A percentile compares a stretch with the other conserved stretches of the same genome.
Evolutionary conservation across 2,329 filamentous ascomycete species (phyloP).

Genomic region (Xylaria sp.): DNA sequence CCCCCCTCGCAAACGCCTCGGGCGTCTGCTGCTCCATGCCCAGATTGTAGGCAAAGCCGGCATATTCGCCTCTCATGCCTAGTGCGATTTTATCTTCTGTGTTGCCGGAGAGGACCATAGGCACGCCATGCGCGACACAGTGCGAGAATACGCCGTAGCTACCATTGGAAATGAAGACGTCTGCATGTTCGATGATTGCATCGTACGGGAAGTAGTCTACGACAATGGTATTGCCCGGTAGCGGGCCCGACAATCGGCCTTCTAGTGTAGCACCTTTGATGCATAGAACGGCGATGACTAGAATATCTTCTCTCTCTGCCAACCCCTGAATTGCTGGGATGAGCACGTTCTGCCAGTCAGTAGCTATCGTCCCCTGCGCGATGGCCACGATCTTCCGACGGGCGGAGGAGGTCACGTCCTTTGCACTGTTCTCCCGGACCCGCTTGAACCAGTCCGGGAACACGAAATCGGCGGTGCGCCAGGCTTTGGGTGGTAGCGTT

Average conservation of each 20-base stretch:
- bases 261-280: conserved; percentile 44
- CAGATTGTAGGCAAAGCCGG: conserved; percentile 59
- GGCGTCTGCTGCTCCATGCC: conserved; percentile 44
- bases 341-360: conserved; percentile 55
- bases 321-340: conserved; percentile 58
- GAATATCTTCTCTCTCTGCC: conserved; percentile 53
- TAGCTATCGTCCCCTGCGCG: conserved; percentile 58
- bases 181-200: conserved; percentile 48
- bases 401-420: conserved; percentile 38
- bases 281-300: conserved; percentile 52
- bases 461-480: conserved; percentile 44
- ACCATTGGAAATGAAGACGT: conserved; percentile 59
- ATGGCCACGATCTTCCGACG: conserved; percentile 57
- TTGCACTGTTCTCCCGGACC: conserved; percentile 55
- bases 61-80: conserved; percentile 54
- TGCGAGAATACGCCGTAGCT: conserved; percentile 61
- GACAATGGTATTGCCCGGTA: conserved; percentile 45
- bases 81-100: conserved; percentile 56
- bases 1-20: conserved; percentile 23
- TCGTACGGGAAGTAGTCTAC: conserved; percentile 52
- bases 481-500: conserved; percentile 50
- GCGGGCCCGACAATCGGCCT: conserved; percentile 34
- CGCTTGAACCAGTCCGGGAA: conserved; percentile 55
- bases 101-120: conserved; percentile 58
- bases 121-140: conserved; percentile 57